Evolutionary conservation across 768 basidiomycete species (phyloP), one percentile per base, ranked within the genome.

Genomic region (Macrolepiota fuliginosa): DNA sequence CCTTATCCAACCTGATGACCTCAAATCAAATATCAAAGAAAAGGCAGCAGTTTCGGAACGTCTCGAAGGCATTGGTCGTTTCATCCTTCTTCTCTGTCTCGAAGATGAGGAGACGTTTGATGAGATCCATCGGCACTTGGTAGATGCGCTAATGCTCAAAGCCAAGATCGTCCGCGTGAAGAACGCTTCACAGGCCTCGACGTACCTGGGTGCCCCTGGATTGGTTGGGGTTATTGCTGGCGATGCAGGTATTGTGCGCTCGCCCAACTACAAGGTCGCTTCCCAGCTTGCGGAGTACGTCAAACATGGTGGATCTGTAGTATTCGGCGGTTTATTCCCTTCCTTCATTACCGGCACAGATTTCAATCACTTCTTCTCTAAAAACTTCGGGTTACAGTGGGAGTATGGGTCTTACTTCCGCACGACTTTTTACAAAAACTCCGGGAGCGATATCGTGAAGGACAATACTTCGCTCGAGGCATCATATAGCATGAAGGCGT

Each of bases 401-500:
- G 72, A 72, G 59, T 49, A 63, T 9, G 79, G 79, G 4, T 71
- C 72, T 2, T 81, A 81, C 59, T 71, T 72, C 63, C 76, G 78
- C 37, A 74, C 74, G 19, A 78, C 74, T 1, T 76, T 77, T 67
- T 62, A 61, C 4, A 62, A 72, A 40, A 79, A 79, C 42, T 61
- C 69, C 15, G 47, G 49, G 1, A 73, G 75, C 46, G 67, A 70
- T 13, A 29, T 76, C 3, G 72, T 69, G 0, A 70, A 68, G 61
- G 56, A 59, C 5, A 77, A 75, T 56, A 69, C 72, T 0, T 70
- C 69, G 1, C 64, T 78, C 6, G 57, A 53, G 2, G 22, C 50
- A 4, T 69, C 72, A 0, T 78, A 76, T 65, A 79, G 77, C 65
- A 80, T 80, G 78, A 81, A 80, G 65, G 72, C 77, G 0, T 64